phyloP scores from a whole-genome alignment of 305 asterid genomes.

The Ajuga reptans region DNA sequence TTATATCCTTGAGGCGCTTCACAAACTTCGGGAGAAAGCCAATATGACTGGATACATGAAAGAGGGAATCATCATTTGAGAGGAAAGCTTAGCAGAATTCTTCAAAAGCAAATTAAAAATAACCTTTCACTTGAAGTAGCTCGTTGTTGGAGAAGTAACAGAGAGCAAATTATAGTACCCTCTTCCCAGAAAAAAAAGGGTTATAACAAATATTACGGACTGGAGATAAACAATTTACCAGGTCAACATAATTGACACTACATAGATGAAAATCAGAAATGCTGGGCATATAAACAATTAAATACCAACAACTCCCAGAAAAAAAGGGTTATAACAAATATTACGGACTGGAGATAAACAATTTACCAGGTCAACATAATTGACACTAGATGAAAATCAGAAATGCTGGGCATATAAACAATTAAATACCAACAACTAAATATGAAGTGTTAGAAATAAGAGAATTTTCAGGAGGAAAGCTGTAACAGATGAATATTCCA shows the following conservation, averaged over 20 bases:
- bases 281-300: too few species aligned
- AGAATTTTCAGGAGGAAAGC: not conserved
- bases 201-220: too few species aligned
- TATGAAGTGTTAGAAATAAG: not conserved
- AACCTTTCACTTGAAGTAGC: not conserved
- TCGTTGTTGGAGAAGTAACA: not conserved
- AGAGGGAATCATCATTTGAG: constrained; percentile 23
- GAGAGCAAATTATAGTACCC: not conserved
- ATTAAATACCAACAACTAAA: not conserved
- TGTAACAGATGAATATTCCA: not conserved
- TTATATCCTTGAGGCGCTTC: constrained; percentile 57
- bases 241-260: too few species aligned
- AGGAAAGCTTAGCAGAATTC: constrained; percentile 9
- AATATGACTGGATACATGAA: constrained; percentile 47
- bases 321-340: not conserved
- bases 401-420: not conserved
- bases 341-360: constrained; percentile 2
- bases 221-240: too few species aligned
- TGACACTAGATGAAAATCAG: not conserved
- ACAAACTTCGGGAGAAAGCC: constrained; percentile 81
- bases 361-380: not conserved
- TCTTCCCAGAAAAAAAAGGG: too few species aligned
- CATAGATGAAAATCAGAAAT: too few species aligned
- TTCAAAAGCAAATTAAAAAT: not conserved
- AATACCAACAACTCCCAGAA: not conserved